Conservation (phyloP, 176 grass and related monocot genomes). For the Triticum aestivum region DNA sequence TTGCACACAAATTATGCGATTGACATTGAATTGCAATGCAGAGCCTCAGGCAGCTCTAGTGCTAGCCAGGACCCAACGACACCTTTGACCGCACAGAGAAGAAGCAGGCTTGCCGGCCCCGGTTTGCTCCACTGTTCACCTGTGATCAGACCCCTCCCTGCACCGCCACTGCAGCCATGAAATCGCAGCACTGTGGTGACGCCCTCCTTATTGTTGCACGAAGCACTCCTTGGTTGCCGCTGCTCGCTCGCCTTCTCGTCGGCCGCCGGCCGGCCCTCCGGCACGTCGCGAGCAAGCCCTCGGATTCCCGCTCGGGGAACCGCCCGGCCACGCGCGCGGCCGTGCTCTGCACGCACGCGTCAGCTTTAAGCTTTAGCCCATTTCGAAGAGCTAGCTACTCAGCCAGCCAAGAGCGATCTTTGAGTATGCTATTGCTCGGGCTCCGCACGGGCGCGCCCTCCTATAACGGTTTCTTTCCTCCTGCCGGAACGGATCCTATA, state of each 20-base stretch:
- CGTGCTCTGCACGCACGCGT: not conserved
- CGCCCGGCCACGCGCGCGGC: not conserved
- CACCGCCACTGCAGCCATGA: not conserved
- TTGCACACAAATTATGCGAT: not conserved
- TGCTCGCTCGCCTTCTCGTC: not conserved
- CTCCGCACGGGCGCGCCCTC: slow-evolving; percentile 9
- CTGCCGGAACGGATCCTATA: not conserved
- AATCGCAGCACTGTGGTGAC: not conserved
- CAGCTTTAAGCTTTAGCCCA: slow-evolving; percentile 9
- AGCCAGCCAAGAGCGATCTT: not conserved
- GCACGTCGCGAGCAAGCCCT: not conserved
- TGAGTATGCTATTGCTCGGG: slow-evolving; percentile 23
- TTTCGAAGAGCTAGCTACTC: not conserved
- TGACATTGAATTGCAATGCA: not conserved
- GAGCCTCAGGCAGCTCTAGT: not conserved
- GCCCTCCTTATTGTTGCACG: not conserved
- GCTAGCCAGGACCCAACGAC: not conserved
- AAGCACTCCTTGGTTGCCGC: not conserved
- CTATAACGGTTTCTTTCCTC: not conserved
- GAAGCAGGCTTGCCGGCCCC: not conserved
- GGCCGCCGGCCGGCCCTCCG: not conserved
- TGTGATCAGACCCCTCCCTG: not conserved
- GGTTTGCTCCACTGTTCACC: not conserved
- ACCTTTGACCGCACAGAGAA: not conserved
- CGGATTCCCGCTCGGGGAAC: slow-evolving; percentile 1